Conservation (phyloP, 441 rosid species). For the Erodium moschatum region DNA sequence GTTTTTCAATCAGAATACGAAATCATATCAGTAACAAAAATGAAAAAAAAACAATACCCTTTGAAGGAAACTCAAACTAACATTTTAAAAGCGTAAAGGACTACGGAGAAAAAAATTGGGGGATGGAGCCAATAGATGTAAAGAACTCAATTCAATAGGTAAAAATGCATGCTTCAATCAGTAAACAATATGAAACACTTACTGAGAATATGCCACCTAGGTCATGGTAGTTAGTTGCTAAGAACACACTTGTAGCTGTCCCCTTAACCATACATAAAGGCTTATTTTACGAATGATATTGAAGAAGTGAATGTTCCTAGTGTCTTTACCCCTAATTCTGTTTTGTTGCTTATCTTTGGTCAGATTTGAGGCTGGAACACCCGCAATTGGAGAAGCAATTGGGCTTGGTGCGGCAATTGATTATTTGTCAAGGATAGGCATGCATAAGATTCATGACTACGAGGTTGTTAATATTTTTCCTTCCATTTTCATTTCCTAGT, state of each 20-base stretch:
- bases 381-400: slow-evolving; percentile 64
- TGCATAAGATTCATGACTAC: slow-evolving; percentile 70
- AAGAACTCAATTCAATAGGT: background rate
- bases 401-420: slow-evolving; percentile 80
- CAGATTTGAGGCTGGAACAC: slow-evolving; percentile 98
- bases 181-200: background rate
- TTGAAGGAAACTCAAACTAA: too few relatives aligned
- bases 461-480: slow-evolving; percentile 41
- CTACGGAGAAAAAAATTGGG: too few relatives aligned
- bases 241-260: background rate
- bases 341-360: slow-evolving; percentile 17
- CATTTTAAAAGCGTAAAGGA: background rate
- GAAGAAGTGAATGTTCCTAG: background rate
- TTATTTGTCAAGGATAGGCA: slow-evolving; percentile 69
- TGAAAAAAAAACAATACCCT: too few relatives aligned
- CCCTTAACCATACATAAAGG: background rate
- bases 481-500: slow-evolving; percentile 3
- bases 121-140: background rate
- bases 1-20: too few relatives aligned
- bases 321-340: background rate
- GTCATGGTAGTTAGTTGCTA: background rate
- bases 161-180: background rate
- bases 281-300: background rate
- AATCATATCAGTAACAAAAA: too few relatives aligned
- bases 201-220: background rate